Conservation (phyloP, 2,329 filamentous ascomycete species). For the Lasiodiplodia gonubiensis region DNA sequence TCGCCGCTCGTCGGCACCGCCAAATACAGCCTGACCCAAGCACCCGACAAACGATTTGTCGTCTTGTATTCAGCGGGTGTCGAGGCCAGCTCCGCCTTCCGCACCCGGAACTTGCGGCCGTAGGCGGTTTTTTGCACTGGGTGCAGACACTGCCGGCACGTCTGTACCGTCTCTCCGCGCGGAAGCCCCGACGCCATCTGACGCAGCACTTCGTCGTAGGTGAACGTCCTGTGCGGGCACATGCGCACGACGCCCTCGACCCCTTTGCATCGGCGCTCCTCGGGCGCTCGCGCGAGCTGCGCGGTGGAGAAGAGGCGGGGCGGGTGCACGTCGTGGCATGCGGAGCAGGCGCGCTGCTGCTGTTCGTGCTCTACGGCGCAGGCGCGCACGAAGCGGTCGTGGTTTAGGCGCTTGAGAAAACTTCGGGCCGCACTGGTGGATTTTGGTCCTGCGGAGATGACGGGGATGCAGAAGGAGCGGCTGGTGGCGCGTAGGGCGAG, state of each 20-base stretch:
- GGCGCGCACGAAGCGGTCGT: background rate
- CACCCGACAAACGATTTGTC: too few relatives aligned
- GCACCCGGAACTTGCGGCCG: too few relatives aligned
- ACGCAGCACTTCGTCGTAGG: background rate
- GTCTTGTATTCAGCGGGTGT: too few relatives aligned
- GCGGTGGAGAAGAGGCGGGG: background rate
- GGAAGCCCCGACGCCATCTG: too few relatives aligned
- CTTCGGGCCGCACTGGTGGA: background rate
- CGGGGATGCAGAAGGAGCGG: background rate
- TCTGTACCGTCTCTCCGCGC: too few relatives aligned
- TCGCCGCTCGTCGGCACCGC: too few relatives aligned
- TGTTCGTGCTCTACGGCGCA: background rate
- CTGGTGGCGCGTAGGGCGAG: conserved; percentile 11
- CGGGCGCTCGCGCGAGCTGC: background rate
- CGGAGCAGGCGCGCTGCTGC: background rate
- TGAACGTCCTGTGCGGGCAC: background rate
- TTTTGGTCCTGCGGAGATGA: background rate
- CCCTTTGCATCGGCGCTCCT: background rate
- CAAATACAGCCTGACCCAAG: too few relatives aligned
- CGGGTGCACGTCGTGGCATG: background rate
- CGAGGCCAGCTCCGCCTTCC: too few relatives aligned
- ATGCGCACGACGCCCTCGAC: background rate
- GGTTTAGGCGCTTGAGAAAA: background rate
- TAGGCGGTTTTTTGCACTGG: too few relatives aligned
- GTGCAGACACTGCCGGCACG: too few relatives aligned